Percentiles rank a stretch among this genome's conserved stretches.
phyloP scores from a whole-genome alignment of 176 grass and related monocot species.

The Rhynchospora tenuis region DNA sequence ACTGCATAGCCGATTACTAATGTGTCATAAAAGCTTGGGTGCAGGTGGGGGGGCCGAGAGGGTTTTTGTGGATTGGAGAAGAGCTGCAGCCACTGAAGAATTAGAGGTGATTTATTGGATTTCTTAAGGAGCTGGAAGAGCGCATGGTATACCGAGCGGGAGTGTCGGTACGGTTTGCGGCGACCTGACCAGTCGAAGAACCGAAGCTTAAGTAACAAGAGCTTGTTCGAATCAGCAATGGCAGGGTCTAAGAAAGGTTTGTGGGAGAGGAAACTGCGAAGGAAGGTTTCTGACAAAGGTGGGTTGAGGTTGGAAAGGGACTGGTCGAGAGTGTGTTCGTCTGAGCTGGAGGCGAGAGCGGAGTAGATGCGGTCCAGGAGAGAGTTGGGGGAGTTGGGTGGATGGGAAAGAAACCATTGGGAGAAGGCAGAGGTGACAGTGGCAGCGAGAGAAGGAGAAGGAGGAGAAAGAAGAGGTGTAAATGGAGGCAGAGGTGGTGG shows the following conservation, averaged over 20 bases:
- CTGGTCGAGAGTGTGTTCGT: slow-evolving; percentile 36
- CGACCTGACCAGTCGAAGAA: slow-evolving; percentile 92
- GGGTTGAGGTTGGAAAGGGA: slow-evolving; percentile 24
- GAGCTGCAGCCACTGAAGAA: slow-evolving; percentile 82
- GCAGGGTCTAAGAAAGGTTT: slow-evolving; percentile 23
- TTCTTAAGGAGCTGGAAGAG: slow-evolving; percentile 53
- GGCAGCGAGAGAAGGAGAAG: slow-evolving; percentile 11
- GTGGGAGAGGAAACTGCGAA: slow-evolving; percentile 50
- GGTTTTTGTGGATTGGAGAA: slow-evolving; percentile 36
- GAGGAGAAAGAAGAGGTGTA: neutral
- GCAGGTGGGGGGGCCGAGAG: neutral
- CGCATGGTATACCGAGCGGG: slow-evolving; percentile 50
- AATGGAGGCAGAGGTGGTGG: slow-evolving; percentile 1
- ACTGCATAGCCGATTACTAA: slow-evolving; percentile 74
- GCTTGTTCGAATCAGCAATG: slow-evolving; percentile 5
- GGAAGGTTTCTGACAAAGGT: slow-evolving; percentile 48
- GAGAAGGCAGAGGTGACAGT: slow-evolving; percentile 45
- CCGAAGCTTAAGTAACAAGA: slow-evolving; percentile 61
- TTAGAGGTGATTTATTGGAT: slow-evolving; percentile 34
- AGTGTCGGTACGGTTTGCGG: slow-evolving; percentile 48
- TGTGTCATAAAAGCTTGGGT: slow-evolving; percentile 66
- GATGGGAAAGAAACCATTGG: slow-evolving; percentile 51
- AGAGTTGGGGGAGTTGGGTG: slow-evolving; percentile 1
- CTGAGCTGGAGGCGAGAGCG: slow-evolving; percentile 38
- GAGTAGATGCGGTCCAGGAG: slow-evolving; percentile 70